Evolutionary conservation across 148 eudicot genomes (phyloP), one percentile per base, ranked within the genome.

Genomic region (Gaultheria prostrata): DNA sequence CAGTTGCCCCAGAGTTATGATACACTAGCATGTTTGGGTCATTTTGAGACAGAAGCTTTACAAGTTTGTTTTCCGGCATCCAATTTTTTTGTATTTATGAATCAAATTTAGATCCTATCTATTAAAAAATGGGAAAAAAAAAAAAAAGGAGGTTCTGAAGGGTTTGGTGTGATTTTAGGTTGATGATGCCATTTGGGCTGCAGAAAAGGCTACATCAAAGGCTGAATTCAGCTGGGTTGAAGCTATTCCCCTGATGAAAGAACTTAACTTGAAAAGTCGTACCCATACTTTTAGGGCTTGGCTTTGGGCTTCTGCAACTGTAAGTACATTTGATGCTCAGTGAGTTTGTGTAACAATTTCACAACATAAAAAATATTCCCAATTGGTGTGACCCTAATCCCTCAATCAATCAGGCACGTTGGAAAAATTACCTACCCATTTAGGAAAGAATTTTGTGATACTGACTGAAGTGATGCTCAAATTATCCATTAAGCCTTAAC

Each of bases 221-320:
- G 91, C 92, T 78, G 88, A 90, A 83, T 85, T 67, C 57, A 94
- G 93, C 74, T 93, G 99, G 99, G 86, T 74, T 75, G 88, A 86
- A 87, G 93, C 93, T 85, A 82, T 79, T 81, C 24, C 86, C 18
- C 65, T 97, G 73, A 87, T 97, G 91, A 61, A 86, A 76, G 92
- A 89, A 69, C 88, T 97, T 63, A 83, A 87, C 63, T 80, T 97
- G 86, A 93, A 91, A 82, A 87, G 89, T 87, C 91, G 83, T 59
- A 85, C 92, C 71, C 81, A 59, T 79, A 89, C 89, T 80, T 89
- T 95, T 73, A 92, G 87, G 88, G 98, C 98, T 24, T 97, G 99
- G 99, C 89, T 93, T 46, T 97, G 99, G 99, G 95, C 99, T 87
- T 90, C 93, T 84, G 95, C 94, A 83, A 93, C 92, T 77, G 99